Evolutionary conservation across 805 yeast genomes (phyloP).

Genomic region (Barnettozyma siamensis): DNA sequence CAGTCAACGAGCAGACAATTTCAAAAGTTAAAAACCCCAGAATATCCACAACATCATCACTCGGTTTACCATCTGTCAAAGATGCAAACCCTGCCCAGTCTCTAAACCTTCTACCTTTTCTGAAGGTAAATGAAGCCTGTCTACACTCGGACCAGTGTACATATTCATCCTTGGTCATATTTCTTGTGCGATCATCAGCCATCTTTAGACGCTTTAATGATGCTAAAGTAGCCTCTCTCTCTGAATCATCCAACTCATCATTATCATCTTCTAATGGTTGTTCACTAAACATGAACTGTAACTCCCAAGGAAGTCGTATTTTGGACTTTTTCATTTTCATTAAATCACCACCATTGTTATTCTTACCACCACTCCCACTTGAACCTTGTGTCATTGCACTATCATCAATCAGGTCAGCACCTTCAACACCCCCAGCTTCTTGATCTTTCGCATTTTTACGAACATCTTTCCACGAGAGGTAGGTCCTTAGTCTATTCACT

Average conservation of each 20-base stretch:
- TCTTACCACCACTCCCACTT: constrained; percentile 21
- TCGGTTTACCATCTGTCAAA: constrained; percentile 83
- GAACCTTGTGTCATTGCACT: constrained; percentile 23
- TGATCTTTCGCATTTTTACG: constrained; percentile 74
- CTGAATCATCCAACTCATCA: constrained; percentile 77
- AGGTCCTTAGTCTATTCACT: constrained; percentile 84
- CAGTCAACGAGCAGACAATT: constrained; percentile 91
- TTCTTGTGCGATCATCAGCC: constrained; percentile 89
- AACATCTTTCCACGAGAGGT: constrained; percentile 94
- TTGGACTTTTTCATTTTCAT: constrained; percentile 68
- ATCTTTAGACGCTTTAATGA: constrained; percentile 82
- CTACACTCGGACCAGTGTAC: constrained; percentile 99
- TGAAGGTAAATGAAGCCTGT: constrained; percentile 92
- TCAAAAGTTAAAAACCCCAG: constrained; percentile 94
- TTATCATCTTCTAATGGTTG: constrained; percentile 72
- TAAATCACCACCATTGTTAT: constrained; percentile 33
- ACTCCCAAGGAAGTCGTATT: constrained; percentile 90
- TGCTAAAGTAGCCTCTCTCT: constrained; percentile 80
- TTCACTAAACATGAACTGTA: constrained; percentile 88
- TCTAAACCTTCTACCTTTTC: constrained; percentile 88
- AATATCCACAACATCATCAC: constrained; percentile 94
- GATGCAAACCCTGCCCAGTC: constrained; percentile 93
- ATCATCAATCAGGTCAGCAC: constrained; percentile 44
- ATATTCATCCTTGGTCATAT: constrained; percentile 95
- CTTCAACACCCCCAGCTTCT: constrained; percentile 55